These are phyloP conservation scores for Umbilicus rupestris DNA, from an alignment of 164 flowering plant species.

Conservation along the genomic window DNA sequence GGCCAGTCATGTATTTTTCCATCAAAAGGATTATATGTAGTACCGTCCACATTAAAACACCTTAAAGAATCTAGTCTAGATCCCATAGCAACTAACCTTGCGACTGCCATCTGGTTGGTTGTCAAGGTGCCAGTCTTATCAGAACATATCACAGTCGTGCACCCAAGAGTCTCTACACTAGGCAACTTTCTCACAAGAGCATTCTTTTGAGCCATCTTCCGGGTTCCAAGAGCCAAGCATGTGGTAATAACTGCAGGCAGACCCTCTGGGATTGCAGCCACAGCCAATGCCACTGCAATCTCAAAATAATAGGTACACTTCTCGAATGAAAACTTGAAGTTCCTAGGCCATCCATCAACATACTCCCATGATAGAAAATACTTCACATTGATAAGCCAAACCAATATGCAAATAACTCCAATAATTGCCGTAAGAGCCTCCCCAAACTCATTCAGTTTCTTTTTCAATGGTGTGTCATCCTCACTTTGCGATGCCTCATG, in stretches of 20 bases:
- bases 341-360: conserved; percentile 45
- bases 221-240: conserved; percentile 51
- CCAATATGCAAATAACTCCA: conserved; percentile 40
- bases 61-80: conserved; percentile 17
- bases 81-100: conserved; percentile 69
- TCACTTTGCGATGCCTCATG: conserved; percentile 38
- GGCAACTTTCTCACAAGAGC: conserved; percentile 57
- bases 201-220: conserved; percentile 63
- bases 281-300: conserved; percentile 60
- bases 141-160: conserved; percentile 54
- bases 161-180: conserved; percentile 55
- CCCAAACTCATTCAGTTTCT: conserved; percentile 51
- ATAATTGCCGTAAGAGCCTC: conserved; percentile 36
- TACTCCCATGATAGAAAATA: conserved; percentile 50
- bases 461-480: conserved; percentile 50
- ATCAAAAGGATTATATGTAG: conserved; percentile 60
- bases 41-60: conserved; percentile 53
- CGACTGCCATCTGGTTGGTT: conserved; percentile 77
- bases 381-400: conserved; percentile 51
- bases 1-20: conserved; percentile 67
- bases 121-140: conserved; percentile 63
- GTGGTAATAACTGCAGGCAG: conserved; percentile 57
- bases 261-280: conserved; percentile 63
- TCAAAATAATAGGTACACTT: conserved; percentile 51
- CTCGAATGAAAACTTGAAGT: conserved; percentile 49